phyloP scores from a whole-genome alignment of 2,329 filamentous ascomycete species.

The Arthrobotrys sinensis region DNA sequence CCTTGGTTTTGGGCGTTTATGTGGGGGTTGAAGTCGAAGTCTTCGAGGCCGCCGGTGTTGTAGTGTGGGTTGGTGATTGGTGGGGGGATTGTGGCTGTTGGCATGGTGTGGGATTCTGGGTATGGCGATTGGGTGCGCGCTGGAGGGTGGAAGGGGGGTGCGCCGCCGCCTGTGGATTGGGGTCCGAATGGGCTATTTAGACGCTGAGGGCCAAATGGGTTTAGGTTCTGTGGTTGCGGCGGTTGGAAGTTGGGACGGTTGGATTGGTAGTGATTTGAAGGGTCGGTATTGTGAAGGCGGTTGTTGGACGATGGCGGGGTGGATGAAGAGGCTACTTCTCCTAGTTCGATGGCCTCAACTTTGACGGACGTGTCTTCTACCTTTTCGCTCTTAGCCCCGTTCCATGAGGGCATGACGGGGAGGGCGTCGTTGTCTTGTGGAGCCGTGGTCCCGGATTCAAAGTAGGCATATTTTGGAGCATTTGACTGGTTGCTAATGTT shows the following conservation, averaged over 20 bases:
- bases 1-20: constrained; percentile 61
- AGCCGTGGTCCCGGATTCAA: constrained; percentile 56
- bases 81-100: constrained; percentile 25
- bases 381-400: constrained; percentile 61
- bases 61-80: constrained; percentile 5
- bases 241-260: constrained; percentile 52
- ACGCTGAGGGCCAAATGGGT: constrained; percentile 56
- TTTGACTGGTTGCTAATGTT: constrained; percentile 24
- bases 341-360: constrained; percentile 57
- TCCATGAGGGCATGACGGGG: constrained; percentile 64
- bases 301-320: constrained; percentile 21
- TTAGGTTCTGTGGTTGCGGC: constrained; percentile 37
- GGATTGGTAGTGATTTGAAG: constrained; percentile 28
- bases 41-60: constrained; percentile 15
- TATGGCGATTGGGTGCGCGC: constrained; percentile 52
- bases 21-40: constrained; percentile 58
- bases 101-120: constrained; percentile 54
- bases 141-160: constrained; percentile 48
- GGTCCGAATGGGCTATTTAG: constrained; percentile 55
- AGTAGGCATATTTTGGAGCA: constrained; percentile 63
- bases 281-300: constrained; percentile 29
- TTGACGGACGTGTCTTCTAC: constrained; percentile 59
- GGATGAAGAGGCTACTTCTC: constrained; percentile 45
- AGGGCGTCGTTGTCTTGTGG: constrained; percentile 62
- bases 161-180: constrained; percentile 23